phyloP scores from a whole-genome alignment of 306 rosid species.

The Medicago arabica region DNA sequence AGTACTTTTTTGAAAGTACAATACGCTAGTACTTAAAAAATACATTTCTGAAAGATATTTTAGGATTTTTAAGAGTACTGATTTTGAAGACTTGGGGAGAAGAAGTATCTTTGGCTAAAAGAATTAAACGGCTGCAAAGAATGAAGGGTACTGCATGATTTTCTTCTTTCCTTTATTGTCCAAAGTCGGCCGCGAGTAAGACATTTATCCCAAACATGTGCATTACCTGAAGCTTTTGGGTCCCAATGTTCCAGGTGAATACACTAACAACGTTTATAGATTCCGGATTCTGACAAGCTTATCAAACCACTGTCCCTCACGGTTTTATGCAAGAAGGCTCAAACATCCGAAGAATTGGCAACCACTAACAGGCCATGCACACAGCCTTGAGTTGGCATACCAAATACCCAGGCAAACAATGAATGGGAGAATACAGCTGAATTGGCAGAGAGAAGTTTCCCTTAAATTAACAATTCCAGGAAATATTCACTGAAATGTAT shows the following conservation, averaged over 20 bases:
- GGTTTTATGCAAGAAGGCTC: not conserved
- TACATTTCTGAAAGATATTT: too few species aligned
- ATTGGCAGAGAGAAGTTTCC: conserved; percentile 28
- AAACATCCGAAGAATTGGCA: not conserved
- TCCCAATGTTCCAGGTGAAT: not conserved
- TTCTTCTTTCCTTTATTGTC: too few species aligned
- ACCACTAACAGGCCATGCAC: conserved; percentile 1
- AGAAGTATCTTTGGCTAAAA: too few species aligned
- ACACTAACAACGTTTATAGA: too few species aligned
- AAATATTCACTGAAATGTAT: conserved; percentile 41
- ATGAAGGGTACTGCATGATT: too few species aligned
- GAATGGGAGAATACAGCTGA: not conserved
- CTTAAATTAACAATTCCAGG: conserved; percentile 35
- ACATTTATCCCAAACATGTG: too few species aligned
- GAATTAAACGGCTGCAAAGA: too few species aligned
- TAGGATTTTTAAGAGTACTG: too few species aligned
- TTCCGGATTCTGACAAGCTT: not conserved
- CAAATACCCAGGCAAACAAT: not conserved
- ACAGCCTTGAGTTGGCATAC: not conserved
- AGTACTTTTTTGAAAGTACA: too few species aligned
- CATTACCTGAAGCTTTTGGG: not conserved
- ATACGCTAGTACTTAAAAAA: too few species aligned
- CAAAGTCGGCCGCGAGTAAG: too few species aligned
- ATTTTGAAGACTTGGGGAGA: too few species aligned
- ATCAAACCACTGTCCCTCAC: not conserved